Evolutionary conservation across 768 basidiomycete species (phyloP).

Genomic region (Lepiota venenata): DNA sequence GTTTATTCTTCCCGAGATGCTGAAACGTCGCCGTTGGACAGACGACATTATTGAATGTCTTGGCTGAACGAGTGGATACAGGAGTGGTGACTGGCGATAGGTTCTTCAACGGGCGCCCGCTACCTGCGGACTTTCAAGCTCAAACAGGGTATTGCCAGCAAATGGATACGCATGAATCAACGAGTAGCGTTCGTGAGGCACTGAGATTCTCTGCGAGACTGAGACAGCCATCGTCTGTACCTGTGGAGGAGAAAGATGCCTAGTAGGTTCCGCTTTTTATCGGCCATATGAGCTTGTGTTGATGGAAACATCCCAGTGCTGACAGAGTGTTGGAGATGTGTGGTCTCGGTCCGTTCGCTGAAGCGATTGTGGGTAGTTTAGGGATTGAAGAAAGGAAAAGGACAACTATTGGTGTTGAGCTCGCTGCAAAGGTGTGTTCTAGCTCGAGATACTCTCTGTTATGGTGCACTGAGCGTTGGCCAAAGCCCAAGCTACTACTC

Average conservation of each 20-base stretch:
- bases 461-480: neutral
- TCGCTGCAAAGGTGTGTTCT: slow-evolving; percentile 73
- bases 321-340: slow-evolving; percentile 59
- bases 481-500: slow-evolving; percentile 69
- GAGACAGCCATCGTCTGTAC: slow-evolving; percentile 66
- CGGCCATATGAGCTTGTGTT: neutral
- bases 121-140: slow-evolving; percentile 57
- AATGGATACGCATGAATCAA: slow-evolving; percentile 74
- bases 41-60: slow-evolving; percentile 59
- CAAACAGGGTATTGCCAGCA: slow-evolving; percentile 88
- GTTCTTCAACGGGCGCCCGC: slow-evolving; percentile 50
- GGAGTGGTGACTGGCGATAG: slow-evolving; percentile 50
- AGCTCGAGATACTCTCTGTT: neutral
- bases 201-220: slow-evolving; percentile 76
- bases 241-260: slow-evolving; percentile 68
- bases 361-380: slow-evolving; percentile 65
- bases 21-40: slow-evolving; percentile 24
- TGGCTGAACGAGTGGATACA: slow-evolving; percentile 44
- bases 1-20: neutral
- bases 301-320: slow-evolving; percentile 25
- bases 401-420: slow-evolving; percentile 83
- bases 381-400: slow-evolving; percentile 76
- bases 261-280: slow-evolving; percentile 50
- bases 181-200: slow-evolving; percentile 78
- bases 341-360: slow-evolving; percentile 56